A percentile compares a stretch with the other conserved stretches of the same genome.
phyloP scores from a whole-genome alignment of 2,329 filamentous ascomycete genomes.

The Colletotrichum sp. region DNA sequence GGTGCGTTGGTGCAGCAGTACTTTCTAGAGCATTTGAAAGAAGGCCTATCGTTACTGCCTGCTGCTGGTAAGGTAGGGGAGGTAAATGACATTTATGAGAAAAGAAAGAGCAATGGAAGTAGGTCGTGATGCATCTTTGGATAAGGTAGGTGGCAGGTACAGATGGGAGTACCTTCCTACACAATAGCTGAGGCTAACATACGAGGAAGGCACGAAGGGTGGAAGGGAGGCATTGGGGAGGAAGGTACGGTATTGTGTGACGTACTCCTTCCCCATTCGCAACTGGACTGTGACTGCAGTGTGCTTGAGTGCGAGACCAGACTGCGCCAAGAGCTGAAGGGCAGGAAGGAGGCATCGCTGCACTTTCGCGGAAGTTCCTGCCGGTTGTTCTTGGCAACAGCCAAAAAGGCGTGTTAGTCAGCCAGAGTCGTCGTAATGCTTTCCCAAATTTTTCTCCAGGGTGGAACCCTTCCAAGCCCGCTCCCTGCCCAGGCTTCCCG shows the following conservation, averaged over 20 bases:
- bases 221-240: not conserved
- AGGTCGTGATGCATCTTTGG: not conserved
- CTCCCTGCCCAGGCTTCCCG: not conserved
- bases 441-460: slow-evolving; percentile 16
- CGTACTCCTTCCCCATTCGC: not conserved
- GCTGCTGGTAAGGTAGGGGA: not conserved
- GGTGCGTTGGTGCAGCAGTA: not conserved
- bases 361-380: slow-evolving; percentile 10
- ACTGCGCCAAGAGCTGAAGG: not conserved
- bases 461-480: slow-evolving; percentile 4
- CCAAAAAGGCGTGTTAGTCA: slow-evolving; percentile 6
- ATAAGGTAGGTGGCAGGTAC: not conserved
- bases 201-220: not conserved
- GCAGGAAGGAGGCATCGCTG: not conserved
- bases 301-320: too few relatives aligned
- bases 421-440: slow-evolving; percentile 20
- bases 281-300: not conserved
- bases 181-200: not conserved
- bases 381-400: slow-evolving; percentile 14
- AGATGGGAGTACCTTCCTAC: not conserved
- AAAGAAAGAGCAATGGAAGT: not conserved
- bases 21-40: not conserved
- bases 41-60: not conserved
- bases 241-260: not conserved
- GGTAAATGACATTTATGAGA: not conserved